Evolutionary conservation across 495 filamentous ascomycete genomes (phyloP), one percentile per base, ranked within the genome.

Genomic region (Xanthoparmelia taractica): DNA sequence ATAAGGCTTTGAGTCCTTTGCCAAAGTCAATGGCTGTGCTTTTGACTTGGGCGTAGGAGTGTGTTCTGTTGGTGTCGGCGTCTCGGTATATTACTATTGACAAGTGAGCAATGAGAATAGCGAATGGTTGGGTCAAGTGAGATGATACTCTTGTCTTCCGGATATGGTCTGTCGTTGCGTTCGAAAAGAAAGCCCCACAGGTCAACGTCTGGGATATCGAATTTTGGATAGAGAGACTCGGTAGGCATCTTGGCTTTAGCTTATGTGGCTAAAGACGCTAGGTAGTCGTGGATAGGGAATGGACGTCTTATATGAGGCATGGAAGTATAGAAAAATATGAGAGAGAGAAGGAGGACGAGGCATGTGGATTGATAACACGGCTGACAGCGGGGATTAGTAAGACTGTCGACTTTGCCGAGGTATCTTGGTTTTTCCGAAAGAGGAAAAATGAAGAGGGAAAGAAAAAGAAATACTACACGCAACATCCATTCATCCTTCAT

Each of bases 121-220:
- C n/a, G n/a, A n/a, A n/a, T n/a, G n/a, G 7, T 33, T 33, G 50
- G 1, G 20, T 18, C 8, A 0, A 50, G 23, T 36, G 15, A 10
- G 20, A 25, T 31, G 34, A 23, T 71, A 85, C 86, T 79, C 77
- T 88, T 86, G 66, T 85, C 73, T 61, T 92, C 87, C 3, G 87
- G 79, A 31, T 57, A 96, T 8, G 76, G 72, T 63, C 78, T 80
- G 58, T 89, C 80, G 60, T 87, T 86, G 57, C 87, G 77, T 69
- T 94, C 89, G 71, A 96, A 92, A 12, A 97, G 71, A 55, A 95
- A 86, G 0, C 74, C 76, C 83, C 84, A 92, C 23, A 94, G 60
- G 70, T 92, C 89, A 52, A 83, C 65, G 36, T 80, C 67, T 0
- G 90, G 90, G 54, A 93, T 85, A 50, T 81, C 74, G 40, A 91